A percentile compares a stretch with the other conserved stretches of the same genome.
phyloP scores from a whole-genome alignment of 805 yeast genomes.

The Candida broadrunensis region DNA sequence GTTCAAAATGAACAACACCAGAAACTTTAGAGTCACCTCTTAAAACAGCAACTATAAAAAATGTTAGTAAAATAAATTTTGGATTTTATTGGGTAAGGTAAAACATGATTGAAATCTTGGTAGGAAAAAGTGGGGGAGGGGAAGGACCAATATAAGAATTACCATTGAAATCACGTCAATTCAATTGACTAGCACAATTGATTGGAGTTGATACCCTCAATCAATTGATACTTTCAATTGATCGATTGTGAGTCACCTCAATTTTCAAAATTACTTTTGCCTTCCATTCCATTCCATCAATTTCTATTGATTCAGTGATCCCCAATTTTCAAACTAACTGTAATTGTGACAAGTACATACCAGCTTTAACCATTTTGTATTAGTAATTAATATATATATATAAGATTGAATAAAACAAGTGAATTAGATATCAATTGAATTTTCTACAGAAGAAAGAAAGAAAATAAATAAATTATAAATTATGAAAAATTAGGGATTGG shows the following conservation, averaged over 20 bases:
- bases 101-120: neutral
- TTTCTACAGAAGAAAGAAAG: neutral
- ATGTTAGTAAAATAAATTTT: conserved; percentile 14
- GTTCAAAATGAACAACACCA: conserved; percentile 88
- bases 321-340: no score
- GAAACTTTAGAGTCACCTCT: conserved; percentile 92
- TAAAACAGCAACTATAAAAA: conserved; percentile 77
- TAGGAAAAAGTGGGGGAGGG: neutral
- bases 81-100: neutral
- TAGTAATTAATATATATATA: neutral
- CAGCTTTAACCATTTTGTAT: conserved; percentile 59
- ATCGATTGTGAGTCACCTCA: no score
- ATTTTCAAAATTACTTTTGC: no score
- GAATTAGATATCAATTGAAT: neutral
- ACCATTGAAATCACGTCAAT: no score
- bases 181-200: conserved; percentile 2
- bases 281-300: no score
- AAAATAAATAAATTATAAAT: neutral
- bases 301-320: no score
- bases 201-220: no score
- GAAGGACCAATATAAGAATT: no score
- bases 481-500: neutral
- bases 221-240: no score
- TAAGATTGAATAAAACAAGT: conserved; percentile 4
- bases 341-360: conserved; percentile 47